Conservation (phyloP, 2,329 filamentous ascomycete species). For the Aspergillus novoparasiticus region DNA sequence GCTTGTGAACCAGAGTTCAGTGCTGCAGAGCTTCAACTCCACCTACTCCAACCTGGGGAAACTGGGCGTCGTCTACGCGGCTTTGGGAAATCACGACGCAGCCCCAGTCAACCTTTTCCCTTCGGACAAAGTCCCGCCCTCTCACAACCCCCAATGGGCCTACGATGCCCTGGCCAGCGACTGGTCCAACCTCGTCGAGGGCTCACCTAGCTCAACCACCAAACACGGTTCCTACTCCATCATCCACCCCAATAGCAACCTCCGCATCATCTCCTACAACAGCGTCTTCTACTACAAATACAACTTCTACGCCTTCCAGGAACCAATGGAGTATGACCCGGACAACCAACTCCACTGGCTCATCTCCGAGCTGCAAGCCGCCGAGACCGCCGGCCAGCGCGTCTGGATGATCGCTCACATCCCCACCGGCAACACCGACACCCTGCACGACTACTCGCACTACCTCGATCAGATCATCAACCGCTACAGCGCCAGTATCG, state of each 20-base stretch:
- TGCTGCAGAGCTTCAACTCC: slow-evolving; percentile 42
- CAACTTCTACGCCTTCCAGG: slow-evolving; percentile 60
- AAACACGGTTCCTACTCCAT: slow-evolving; percentile 35
- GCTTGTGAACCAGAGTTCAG: slow-evolving; percentile 37
- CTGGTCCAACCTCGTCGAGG: slow-evolving; percentile 52
- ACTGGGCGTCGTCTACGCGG: slow-evolving; percentile 53
- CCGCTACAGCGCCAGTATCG: slow-evolving; percentile 57
- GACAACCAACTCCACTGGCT: slow-evolving; percentile 58
- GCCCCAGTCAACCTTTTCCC: slow-evolving; percentile 57
- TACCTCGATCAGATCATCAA: slow-evolving; percentile 58
- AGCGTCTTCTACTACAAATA: slow-evolving; percentile 62
- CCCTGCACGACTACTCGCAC: slow-evolving; percentile 56
- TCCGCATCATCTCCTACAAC: slow-evolving; percentile 62
- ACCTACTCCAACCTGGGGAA: slow-evolving; percentile 53
- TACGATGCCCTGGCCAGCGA: slow-evolving; percentile 52
- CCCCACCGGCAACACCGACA: slow-evolving; percentile 54
- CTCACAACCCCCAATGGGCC: slow-evolving; percentile 53
- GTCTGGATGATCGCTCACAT: slow-evolving; percentile 64
- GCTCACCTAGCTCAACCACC: neutral
- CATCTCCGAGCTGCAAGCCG: slow-evolving; percentile 54
- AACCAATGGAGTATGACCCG: slow-evolving; percentile 55
- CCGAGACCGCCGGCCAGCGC: slow-evolving; percentile 55
- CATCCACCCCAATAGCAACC: slow-evolving; percentile 42
- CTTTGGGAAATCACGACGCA: slow-evolving; percentile 61
- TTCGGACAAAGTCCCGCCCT: slow-evolving; percentile 39